Conservation (phyloP, 2,329 filamentous ascomycete species). For the Nothomitra cinnamomea region DNA sequence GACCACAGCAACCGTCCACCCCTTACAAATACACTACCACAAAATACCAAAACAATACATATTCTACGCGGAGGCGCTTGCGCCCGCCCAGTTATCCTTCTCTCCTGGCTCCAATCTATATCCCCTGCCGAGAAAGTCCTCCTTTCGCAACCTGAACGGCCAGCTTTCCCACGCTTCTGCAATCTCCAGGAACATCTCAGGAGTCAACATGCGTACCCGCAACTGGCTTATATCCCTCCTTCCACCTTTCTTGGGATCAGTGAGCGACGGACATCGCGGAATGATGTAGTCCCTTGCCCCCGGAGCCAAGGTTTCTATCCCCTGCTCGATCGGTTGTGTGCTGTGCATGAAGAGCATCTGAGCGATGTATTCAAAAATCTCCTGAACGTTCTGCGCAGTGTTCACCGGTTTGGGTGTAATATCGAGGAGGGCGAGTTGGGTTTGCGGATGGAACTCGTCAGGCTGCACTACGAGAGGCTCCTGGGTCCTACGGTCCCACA, state of each 20-base stretch:
- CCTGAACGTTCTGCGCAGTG: slow-evolving; percentile 11
- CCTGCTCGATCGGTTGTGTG: slow-evolving; percentile 14
- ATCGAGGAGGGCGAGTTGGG: slow-evolving; percentile 40
- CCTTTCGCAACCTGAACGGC: slow-evolving; percentile 11
- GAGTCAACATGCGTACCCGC: slow-evolving; percentile 17
- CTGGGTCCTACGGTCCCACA: slow-evolving; percentile 52
- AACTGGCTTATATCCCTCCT: slow-evolving; percentile 16
- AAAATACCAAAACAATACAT: too few species aligned
- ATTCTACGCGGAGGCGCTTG: too few species aligned
- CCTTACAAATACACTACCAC: too few species aligned
- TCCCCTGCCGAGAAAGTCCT: neutral
- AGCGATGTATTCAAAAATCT: slow-evolving; percentile 16
- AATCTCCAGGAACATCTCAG: slow-evolving; percentile 20
- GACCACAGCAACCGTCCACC: too few species aligned
- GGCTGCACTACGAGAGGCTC: slow-evolving; percentile 46
- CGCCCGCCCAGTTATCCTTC: too few species aligned
- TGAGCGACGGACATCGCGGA: slow-evolving; percentile 8
- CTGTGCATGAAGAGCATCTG: slow-evolving; percentile 14
- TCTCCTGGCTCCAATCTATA: too few species aligned
- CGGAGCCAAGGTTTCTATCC: slow-evolving; percentile 16
- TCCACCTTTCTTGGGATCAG: slow-evolving; percentile 9
- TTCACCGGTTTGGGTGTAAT: slow-evolving; percentile 37
- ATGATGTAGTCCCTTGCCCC: slow-evolving; percentile 10
- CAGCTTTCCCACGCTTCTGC: slow-evolving; percentile 21
- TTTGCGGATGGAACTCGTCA: slow-evolving; percentile 50